Percentiles rank a stretch among this genome's conserved stretches.
phyloP scores from a whole-genome alignment of 306 rosid species.

The Vigna unguiculata region DNA sequence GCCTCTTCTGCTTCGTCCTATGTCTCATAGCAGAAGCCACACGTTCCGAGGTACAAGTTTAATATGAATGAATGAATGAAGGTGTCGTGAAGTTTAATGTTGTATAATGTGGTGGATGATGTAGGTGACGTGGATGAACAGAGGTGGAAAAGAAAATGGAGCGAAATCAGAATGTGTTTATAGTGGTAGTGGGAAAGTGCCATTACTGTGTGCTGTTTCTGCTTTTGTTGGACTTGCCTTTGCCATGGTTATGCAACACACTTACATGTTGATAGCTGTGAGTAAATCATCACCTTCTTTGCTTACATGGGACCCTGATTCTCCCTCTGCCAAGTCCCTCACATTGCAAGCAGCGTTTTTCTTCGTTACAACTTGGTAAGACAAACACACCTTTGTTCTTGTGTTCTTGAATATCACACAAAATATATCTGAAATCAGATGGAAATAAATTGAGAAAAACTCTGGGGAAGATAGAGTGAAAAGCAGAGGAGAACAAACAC shows the following conservation, averaged over 20 bases:
- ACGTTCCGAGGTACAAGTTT: constrained; percentile 79
- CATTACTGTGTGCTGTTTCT: constrained; percentile 71
- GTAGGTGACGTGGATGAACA: constrained; percentile 68
- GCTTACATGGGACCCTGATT: constrained; percentile 63
- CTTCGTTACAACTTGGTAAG: constrained; percentile 85
- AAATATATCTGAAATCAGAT: background rate
- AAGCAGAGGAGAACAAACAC: background rate
- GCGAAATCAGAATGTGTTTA: constrained; percentile 68
- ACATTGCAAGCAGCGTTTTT: constrained; percentile 81
- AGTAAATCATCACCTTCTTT: constrained; percentile 73
- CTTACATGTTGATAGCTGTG: constrained; percentile 73
- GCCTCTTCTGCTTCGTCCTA: constrained; percentile 78
- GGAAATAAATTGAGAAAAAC: background rate
- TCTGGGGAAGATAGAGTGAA: constrained; percentile 5
- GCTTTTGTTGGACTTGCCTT: constrained; percentile 83
- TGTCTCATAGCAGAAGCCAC: constrained; percentile 91
- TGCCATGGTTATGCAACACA: constrained; percentile 68
- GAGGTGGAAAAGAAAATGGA: constrained; percentile 47
- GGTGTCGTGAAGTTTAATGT: background rate
- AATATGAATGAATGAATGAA: background rate
- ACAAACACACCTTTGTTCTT: background rate
- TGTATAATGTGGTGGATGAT: background rate
- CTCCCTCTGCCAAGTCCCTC: constrained; percentile 61
- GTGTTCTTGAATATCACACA: background rate
- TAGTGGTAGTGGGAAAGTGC: constrained; percentile 77